A percentile compares a stretch with the other conserved stretches of the same genome.
These are phyloP conservation scores for Capsicum pubescens DNA, from an alignment of 257 asterid species.

Conservation along the genomic window DNA sequence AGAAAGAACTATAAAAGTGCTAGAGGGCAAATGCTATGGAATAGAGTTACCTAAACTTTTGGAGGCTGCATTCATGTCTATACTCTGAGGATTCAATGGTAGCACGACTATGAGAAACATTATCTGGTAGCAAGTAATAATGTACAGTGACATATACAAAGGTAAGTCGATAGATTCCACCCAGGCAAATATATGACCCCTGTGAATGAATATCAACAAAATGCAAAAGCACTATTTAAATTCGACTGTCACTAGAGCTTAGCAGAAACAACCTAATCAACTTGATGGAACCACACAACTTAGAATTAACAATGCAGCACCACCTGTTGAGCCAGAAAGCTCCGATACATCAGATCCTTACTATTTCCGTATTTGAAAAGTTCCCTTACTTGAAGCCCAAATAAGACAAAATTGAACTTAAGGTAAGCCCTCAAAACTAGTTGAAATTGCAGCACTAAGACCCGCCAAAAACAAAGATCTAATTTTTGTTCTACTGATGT, in stretches of 20 bases:
- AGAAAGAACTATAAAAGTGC: neutral
- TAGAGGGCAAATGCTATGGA: neutral
- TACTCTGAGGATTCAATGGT: neutral
- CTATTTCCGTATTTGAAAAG: neutral
- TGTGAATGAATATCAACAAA: constrained; percentile 6
- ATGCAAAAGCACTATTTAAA: neutral
- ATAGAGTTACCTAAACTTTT: neutral
- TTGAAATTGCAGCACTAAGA: constrained; percentile 15
- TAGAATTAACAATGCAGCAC: neutral
- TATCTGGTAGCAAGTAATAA: neutral
- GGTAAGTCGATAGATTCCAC: neutral
- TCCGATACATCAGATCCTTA: constrained; percentile 17
- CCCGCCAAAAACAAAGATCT: neutral
- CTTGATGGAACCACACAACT: neutral
- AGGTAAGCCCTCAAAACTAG: neutral
- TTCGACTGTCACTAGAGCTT: neutral
- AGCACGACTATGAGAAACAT: neutral
- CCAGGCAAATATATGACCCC: neutral
- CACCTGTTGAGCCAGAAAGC: neutral
- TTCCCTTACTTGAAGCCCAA: neutral
- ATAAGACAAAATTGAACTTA: neutral
- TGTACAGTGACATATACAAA: neutral
- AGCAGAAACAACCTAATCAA: neutral
- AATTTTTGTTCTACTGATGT: constrained; percentile 13
- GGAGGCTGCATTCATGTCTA: neutral